These are phyloP conservation scores for Keqinozyma sinolaborantium DNA, from an alignment of 1,139 yeast species.

Conservation along the genomic window DNA sequence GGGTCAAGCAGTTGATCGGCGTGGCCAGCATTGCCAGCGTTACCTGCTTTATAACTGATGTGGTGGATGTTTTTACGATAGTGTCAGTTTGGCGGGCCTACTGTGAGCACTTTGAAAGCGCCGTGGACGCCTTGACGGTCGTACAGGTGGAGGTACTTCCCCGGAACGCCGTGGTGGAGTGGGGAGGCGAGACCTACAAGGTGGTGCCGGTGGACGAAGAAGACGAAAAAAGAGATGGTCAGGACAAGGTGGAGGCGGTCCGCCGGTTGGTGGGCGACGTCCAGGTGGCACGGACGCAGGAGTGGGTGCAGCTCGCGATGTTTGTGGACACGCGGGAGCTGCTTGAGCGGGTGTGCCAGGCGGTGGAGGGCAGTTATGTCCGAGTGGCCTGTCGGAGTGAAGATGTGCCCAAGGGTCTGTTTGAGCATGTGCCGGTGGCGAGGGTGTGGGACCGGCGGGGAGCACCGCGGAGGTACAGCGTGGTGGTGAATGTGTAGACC, in stretches of 20 bases:
- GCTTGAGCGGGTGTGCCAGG: too few species aligned
- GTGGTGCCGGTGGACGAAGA: constrained; percentile 33
- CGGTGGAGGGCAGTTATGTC: neutral
- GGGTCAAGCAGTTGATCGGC: constrained; percentile 56
- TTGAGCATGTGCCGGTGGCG: neutral
- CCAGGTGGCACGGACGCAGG: too few species aligned
- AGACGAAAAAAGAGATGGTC: too few species aligned
- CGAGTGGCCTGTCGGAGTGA: too few species aligned
- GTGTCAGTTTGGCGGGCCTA: constrained; percentile 37
- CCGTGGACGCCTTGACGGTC: constrained; percentile 34
- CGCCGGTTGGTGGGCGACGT: too few species aligned
- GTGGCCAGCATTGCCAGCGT: constrained; percentile 42
- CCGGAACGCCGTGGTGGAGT: constrained; percentile 67
- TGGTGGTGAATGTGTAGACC: neutral
- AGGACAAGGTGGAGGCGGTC: too few species aligned
- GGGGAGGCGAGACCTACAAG: constrained; percentile 63
- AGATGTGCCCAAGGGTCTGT: too few species aligned
- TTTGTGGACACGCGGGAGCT: too few species aligned
- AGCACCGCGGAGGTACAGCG: neutral
- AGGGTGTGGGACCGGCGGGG: neutral
- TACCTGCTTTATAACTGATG: constrained; percentile 51
- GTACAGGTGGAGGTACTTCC: constrained; percentile 67
- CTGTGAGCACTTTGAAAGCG: constrained; percentile 10
- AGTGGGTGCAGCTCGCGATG: too few species aligned
- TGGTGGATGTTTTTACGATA: constrained; percentile 23